phyloP scores from a whole-genome alignment of 176 grass and related monocot genomes.

The Musa troglodytarum region DNA sequence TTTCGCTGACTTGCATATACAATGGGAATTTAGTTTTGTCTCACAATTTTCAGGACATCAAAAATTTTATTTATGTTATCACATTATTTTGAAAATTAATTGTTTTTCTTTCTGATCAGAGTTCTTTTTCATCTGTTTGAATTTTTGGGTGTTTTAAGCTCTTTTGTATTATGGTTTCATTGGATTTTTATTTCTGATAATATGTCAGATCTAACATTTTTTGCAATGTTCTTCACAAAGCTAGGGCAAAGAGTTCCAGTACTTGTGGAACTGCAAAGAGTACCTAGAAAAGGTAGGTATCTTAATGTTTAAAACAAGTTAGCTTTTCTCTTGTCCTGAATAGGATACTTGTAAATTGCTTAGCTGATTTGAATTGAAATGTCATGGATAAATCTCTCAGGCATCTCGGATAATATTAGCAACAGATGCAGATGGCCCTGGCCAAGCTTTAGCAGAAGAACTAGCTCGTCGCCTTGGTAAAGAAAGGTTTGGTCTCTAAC shows the following conservation, averaged over 20 bases:
- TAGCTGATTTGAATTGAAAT: constrained; percentile 6
- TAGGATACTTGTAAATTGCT: constrained; percentile 2
- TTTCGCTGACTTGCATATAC: too few species aligned
- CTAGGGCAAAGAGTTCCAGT: constrained; percentile 91
- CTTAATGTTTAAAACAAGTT: background rate
- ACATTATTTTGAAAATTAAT: background rate
- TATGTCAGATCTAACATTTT: constrained; percentile 29
- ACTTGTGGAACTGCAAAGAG: constrained; percentile 86
- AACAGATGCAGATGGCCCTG: constrained; percentile 62
- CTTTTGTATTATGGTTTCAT: background rate
- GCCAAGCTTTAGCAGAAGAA: constrained; percentile 89
- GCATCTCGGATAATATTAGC: constrained; percentile 97
- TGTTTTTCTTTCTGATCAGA: background rate
- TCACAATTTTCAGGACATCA: background rate
- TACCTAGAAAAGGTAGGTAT: constrained; percentile 64
- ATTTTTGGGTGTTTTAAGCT: background rate
- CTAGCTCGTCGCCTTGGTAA: constrained; percentile 85
- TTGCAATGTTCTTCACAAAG: constrained; percentile 54
- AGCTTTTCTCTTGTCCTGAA: background rate
- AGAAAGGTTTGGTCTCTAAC: constrained; percentile 58
- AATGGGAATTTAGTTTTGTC: background rate
- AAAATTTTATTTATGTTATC: too few species aligned
- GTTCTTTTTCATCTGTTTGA: background rate
- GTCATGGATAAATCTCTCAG: constrained; percentile 27
- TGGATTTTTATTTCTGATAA: background rate